Evolutionary conservation across 306 rosid species (phyloP).

Genomic region (Astragalus glycyphyllos): DNA sequence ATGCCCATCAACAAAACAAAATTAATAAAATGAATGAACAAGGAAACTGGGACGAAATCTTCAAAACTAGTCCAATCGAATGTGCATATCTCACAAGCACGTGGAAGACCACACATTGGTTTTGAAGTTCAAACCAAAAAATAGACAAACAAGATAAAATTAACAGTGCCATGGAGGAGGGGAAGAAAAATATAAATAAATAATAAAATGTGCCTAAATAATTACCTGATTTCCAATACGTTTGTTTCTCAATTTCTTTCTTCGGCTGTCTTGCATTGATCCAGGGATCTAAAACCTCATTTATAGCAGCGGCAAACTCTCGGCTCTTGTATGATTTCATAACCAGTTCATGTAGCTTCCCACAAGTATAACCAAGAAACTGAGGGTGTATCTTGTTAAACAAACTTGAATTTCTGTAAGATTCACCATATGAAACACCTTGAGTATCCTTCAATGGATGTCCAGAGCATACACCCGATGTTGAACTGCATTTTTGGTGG

Average conservation of each 20-base stretch:
- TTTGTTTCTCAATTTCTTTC: slow-evolving; percentile 84
- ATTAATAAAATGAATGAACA: slow-evolving; percentile 4
- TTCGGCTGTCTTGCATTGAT: slow-evolving; percentile 92
- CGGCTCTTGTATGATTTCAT: slow-evolving; percentile 95
- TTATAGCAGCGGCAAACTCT: slow-evolving; percentile 94
- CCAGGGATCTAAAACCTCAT: slow-evolving; percentile 98
- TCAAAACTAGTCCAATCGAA: slow-evolving; percentile 2
- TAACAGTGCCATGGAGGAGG: not conserved
- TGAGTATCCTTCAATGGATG: slow-evolving; percentile 47
- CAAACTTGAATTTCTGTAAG: slow-evolving; percentile 40
- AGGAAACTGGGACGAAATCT: slow-evolving; percentile 24
- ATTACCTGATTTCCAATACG: slow-evolving; percentile 88
- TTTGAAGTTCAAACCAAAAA: slow-evolving; percentile 5
- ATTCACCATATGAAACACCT: slow-evolving; percentile 42
- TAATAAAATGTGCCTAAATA: not conserved
- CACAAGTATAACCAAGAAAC: slow-evolving; percentile 87
- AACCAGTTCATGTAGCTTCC: slow-evolving; percentile 91
- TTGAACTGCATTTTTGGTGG: slow-evolving; percentile 52
- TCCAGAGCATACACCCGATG: slow-evolving; percentile 52
- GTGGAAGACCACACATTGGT: slow-evolving; percentile 25
- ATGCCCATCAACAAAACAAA: slow-evolving; percentile 31
- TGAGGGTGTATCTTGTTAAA: slow-evolving; percentile 77
- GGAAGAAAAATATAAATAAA: not conserved
- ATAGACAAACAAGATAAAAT: not conserved
- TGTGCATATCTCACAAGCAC: not conserved